phyloP scores from a whole-genome alignment of 2,329 filamentous ascomycete species.

The Verticillium klebahnii region DNA sequence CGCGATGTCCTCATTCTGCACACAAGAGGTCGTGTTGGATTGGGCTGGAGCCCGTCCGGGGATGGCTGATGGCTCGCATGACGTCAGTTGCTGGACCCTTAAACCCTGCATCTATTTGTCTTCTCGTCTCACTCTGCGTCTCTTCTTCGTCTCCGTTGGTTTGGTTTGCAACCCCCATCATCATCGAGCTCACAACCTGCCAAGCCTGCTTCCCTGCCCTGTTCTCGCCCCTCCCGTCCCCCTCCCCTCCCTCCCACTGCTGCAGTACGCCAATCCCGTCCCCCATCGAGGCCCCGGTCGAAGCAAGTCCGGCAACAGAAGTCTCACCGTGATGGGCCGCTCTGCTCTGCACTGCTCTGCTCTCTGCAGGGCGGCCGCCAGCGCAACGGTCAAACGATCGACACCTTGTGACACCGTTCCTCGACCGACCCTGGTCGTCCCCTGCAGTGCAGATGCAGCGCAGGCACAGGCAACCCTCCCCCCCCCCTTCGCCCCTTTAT shows the following conservation, averaged over 20 bases:
- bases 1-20: neutral
- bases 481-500: neutral
- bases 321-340: neutral
- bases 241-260: neutral
- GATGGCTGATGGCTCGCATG: neutral
- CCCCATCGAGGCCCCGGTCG: neutral
- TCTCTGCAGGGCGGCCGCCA: neutral
- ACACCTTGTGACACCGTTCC: constrained; percentile 3
- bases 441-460: neutral
- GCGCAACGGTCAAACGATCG: constrained; percentile 1
- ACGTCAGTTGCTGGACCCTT: constrained; percentile 2
- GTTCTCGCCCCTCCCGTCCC: too few relatives aligned
- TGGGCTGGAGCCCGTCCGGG: neutral
- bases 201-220: neutral
- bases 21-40: neutral
- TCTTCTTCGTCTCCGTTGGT: neutral
- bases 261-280: neutral
- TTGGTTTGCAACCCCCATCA: neutral
- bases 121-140: neutral
- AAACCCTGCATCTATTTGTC: neutral
- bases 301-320: neutral
- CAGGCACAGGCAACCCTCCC: too few relatives aligned
- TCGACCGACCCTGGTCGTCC: neutral
- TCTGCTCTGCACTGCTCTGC: too few relatives aligned
- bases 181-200: neutral